Evolutionary conservation across 768 basidiomycete genomes (phyloP), one percentile per base, ranked within the genome.

Genomic region (Asterophora lycoperdoides): DNA sequence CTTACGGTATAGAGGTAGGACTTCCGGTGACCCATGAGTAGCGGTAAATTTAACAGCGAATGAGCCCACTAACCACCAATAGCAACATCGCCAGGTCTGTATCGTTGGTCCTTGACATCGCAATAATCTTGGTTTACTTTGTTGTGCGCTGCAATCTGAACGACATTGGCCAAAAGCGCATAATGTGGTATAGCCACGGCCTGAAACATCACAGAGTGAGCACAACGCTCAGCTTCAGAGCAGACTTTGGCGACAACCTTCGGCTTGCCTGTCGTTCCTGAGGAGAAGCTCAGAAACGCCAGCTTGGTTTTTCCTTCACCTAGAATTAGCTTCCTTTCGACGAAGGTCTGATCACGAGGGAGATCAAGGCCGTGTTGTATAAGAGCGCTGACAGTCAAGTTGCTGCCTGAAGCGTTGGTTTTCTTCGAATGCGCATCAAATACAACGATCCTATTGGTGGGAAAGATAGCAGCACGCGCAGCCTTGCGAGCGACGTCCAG

Each of bases 271-370:
- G 87, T 89, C 0, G 86, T 89, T 48, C 77, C 77, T 17, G 85
- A 86, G 0, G 85, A 87, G 59, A 88, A 88, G 59, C 75, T 80
- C 20, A 87, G 65, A 52, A 87, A 79, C 0, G 87, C 86, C 11
- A 88, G 60, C 60, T 85, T 89, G 9, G 75, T 82, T 64, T 72
- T 84, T 14, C 69, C 84, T 64, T 89, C 86, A 1, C 83, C 82
- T 0, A 73, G 71, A 3, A 51, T 61, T 35, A 89, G 63, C 30
- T 55, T 71, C 23, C 75, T 69, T 60, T 87, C 84, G 5, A 64
- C 64, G 51, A 77, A 85, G 8, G 60, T 45, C 1, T 64, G 48
- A 13, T 41, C 54, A 1, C 64, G 41, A 19, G 35, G 60, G 34
- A 61, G 59, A 2, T 62, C 58, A 3, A 78, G 62, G 3, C 85